phyloP scores from a whole-genome alignment of 371 early-diverging fungal species.

The Furculomyces boomerangus region DNA sequence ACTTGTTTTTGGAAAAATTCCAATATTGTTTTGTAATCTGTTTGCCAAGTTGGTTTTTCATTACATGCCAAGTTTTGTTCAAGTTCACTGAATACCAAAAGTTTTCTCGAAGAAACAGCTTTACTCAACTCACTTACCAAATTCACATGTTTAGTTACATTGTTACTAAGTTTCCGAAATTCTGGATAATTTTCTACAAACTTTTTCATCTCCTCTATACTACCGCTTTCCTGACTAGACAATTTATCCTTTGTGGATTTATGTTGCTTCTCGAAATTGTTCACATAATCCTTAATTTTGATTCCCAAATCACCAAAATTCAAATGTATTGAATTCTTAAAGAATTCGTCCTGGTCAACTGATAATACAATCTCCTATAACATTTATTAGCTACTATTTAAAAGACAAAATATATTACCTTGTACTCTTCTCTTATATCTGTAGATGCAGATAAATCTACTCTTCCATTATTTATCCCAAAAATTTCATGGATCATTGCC shows the following conservation, averaged over 20 bases:
- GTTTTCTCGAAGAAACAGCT: slow-evolving; percentile 43
- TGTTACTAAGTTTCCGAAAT: slow-evolving; percentile 80
- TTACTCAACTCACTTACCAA: slow-evolving; percentile 81
- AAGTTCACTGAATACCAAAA: slow-evolving; percentile 75
- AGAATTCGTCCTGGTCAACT: slow-evolving; percentile 78
- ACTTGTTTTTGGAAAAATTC: too few species aligned
- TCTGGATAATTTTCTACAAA: slow-evolving; percentile 97
- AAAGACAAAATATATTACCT: neutral
- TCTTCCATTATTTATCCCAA: slow-evolving; percentile 87
- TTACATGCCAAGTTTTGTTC: slow-evolving; percentile 86
- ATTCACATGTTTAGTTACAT: slow-evolving; percentile 93
- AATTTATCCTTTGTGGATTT: slow-evolving; percentile 74
- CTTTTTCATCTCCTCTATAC: slow-evolving; percentile 91
- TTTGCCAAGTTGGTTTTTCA: slow-evolving; percentile 45
- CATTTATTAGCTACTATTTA: neutral
- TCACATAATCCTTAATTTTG: slow-evolving; percentile 82
- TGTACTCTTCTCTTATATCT: slow-evolving; percentile 35
- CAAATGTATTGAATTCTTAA: slow-evolving; percentile 65
- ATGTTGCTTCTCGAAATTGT: slow-evolving; percentile 76
- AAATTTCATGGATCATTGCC: slow-evolving; percentile 94
- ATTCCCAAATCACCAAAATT: slow-evolving; percentile 90
- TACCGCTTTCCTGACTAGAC: slow-evolving; percentile 78
- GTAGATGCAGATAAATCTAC: slow-evolving; percentile 74
- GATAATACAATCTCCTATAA: slow-evolving; percentile 72
- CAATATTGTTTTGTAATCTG: slow-evolving; percentile 68